Evolutionary conservation across 192 early-diverging fungal species (phyloP).

Genomic region (Coemansia furcata): DNA sequence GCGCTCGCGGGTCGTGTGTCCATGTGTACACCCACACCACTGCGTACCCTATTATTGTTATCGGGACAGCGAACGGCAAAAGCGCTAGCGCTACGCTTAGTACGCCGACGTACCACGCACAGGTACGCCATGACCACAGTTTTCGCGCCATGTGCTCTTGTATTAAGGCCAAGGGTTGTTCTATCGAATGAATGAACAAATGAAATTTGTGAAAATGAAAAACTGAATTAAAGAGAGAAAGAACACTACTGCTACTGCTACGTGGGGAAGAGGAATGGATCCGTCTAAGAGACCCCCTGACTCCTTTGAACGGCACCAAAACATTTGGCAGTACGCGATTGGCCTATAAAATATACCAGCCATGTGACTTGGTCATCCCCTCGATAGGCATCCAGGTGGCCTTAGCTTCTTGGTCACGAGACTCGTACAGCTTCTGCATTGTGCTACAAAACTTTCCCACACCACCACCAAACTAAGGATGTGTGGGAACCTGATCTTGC

Average conservation of each 20-base stretch:
- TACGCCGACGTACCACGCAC: conserved; percentile 13
- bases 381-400: neutral
- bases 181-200: neutral
- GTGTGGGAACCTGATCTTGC: neutral
- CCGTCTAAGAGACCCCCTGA: neutral
- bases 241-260: neutral
- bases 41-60: conserved; percentile 22
- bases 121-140: conserved; percentile 22
- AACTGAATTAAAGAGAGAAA: neutral
- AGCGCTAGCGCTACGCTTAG: conserved; percentile 14
- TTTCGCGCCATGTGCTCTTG: neutral
- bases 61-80: conserved; percentile 42
- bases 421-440: neutral
- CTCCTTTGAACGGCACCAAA: neutral
- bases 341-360: neutral
- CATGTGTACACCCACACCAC: conserved; percentile 52
- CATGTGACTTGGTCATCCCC: neutral
- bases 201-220: neutral
- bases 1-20: conserved; percentile 52
- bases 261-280: neutral
- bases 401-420: neutral
- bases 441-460: neutral
- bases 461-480: neutral
- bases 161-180: neutral
- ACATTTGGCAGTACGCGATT: neutral